phyloP scores from a whole-genome alignment of 2,329 filamentous ascomycete species.

The Orbilia ellipsospora region DNA sequence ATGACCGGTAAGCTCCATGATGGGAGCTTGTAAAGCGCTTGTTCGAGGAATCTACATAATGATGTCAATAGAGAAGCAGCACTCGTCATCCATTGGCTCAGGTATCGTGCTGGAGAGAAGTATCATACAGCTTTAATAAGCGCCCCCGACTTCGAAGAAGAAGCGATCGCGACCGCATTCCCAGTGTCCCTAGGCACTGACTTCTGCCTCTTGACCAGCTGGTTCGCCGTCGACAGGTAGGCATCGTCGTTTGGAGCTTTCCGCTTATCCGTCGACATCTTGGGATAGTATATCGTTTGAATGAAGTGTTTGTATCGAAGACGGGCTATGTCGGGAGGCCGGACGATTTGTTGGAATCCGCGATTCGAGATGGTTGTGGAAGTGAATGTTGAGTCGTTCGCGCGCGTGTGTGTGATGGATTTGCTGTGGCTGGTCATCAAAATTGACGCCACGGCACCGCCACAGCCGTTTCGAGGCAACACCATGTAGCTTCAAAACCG shows the following conservation, averaged over 20 bases:
- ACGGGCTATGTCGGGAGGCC: too few species aligned
- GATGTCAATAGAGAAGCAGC: slow-evolving; percentile 53
- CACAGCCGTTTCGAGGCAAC: neutral
- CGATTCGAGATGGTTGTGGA: neutral
- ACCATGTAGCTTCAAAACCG: neutral
- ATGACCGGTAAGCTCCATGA: slow-evolving; percentile 86
- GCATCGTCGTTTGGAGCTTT: slow-evolving; percentile 77
- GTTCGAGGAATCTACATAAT: slow-evolving; percentile 75
- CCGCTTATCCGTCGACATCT: slow-evolving; percentile 91
- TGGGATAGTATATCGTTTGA: slow-evolving; percentile 52
- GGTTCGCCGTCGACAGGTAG: slow-evolving; percentile 79
- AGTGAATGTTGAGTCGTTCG: slow-evolving; percentile 5
- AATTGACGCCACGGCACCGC: too few species aligned
- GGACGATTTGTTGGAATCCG: slow-evolving; percentile 5
- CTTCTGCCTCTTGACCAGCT: slow-evolving; percentile 88
- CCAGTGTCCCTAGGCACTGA: slow-evolving; percentile 69
- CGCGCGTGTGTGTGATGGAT: slow-evolving; percentile 14
- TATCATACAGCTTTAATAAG: slow-evolving; percentile 74
- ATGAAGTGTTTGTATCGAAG: slow-evolving; percentile 1
- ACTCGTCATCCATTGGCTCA: slow-evolving; percentile 62
- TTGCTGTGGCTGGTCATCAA: slow-evolving; percentile 21
- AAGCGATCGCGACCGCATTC: slow-evolving; percentile 70
- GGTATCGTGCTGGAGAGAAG: slow-evolving; percentile 63
- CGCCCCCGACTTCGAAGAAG: slow-evolving; percentile 70
- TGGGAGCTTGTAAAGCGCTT: slow-evolving; percentile 84